These are phyloP conservation scores for Teratosphaeria zuluensis DNA, from an alignment of 2,329 filamentous ascomycete species.

Conservation along the genomic window DNA sequence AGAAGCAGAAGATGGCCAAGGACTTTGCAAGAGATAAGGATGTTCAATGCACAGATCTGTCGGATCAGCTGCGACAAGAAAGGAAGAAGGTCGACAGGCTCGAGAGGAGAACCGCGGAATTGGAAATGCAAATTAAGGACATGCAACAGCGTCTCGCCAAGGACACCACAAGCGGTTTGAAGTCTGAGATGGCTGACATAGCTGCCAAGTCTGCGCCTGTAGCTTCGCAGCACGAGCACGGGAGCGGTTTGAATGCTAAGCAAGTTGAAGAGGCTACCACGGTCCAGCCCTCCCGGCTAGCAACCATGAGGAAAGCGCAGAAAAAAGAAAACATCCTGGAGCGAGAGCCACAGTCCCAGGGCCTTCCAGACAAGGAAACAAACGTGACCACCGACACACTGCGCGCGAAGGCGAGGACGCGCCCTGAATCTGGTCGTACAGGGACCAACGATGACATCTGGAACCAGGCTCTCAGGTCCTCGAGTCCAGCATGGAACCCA, in stretches of 20 bases:
- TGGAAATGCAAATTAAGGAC: constrained; percentile 49
- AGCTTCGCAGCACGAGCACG: background rate
- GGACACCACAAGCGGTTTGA: background rate
- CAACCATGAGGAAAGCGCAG: background rate
- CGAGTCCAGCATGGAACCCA: constrained; percentile 5
- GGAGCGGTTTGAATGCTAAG: background rate
- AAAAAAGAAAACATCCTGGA: background rate
- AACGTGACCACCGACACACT: background rate
- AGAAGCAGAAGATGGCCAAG: constrained; percentile 71
- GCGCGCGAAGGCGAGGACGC: background rate
- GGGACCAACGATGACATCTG: constrained; percentile 15
- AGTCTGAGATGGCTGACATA: constrained; percentile 6
- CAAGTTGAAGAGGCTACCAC: background rate
- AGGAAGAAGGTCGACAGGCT: constrained; percentile 54
- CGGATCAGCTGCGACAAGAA: constrained; percentile 57
- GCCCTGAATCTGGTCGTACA: background rate
- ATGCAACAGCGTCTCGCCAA: constrained; percentile 23
- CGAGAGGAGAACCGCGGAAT: constrained; percentile 52
- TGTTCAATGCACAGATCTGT: constrained; percentile 56
- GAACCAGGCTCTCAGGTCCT: constrained; percentile 13
- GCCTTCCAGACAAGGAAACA: background rate
- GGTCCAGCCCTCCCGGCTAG: background rate
- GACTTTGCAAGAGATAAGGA: constrained; percentile 72
- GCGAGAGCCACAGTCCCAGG: background rate
- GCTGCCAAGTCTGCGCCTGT: background rate